Base-by-base conservation (phyloP, 2,329 filamentous ascomycete genomes). In the Fusarium torreyae region DNA sequence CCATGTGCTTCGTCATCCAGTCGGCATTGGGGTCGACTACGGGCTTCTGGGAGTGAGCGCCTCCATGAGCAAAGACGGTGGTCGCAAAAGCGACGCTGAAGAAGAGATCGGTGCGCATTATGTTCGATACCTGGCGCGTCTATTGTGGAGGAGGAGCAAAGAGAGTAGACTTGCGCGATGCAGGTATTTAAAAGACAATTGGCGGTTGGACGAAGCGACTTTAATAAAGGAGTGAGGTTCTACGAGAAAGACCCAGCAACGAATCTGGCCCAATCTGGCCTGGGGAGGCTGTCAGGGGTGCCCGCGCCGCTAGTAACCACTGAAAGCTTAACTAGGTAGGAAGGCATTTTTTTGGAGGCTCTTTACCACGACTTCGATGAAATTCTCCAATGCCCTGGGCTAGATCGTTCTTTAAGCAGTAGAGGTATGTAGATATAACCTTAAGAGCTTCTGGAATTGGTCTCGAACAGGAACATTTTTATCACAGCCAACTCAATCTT, bases 1-100 rank as follows among this genome's bases (percentile, higher is more conserved):
- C 88, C 88, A 91, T 91, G 76, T 91, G 89, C 73, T 85, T 87
- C 44, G 86, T 86, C 81, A 90, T 89, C 89, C 89, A 91, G 74
- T 86, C 82, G 40, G 88, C 86, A 62, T 88, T 80, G 5, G 84
- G 81, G 70, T 81, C 79, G 15, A 90, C 84, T 26, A 84, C 77
- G 24, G 88, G 88, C 77, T 87, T 87, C 71, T 78, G 76, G 15
- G 74, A 70, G 63, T 70, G 63, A 45, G 53, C 54, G 70, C 82
- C 80, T 72, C 87, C 88, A 76, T 90, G 88, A 20, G 85, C 87
- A 59, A 82, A 68, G 40, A 77, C 84, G 24, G 79, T 70, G 63
- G 81, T 78, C 48, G 81, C 78, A 45, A 88, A 74, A 55, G 80
- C 78, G 44, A 81, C 68, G 53, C 75, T 72, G 57, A 82, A 67